Conservation (phyloP, 1,139 yeast genomes). For the Candida freyschussii region DNA sequence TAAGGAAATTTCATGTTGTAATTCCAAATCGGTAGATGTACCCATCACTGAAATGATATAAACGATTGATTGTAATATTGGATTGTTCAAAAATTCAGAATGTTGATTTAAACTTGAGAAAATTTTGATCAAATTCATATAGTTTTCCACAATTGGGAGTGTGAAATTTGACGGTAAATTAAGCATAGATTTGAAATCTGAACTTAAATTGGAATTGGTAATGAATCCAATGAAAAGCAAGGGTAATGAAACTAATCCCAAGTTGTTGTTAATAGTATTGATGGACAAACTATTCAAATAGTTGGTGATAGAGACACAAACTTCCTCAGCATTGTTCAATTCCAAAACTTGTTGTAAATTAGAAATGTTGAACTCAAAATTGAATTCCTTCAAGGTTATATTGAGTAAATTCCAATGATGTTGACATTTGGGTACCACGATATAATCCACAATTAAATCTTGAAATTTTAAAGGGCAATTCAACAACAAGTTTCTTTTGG, state of each 20-base stretch:
- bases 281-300: conserved; percentile 3
- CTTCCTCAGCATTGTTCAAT: conserved; percentile 2
- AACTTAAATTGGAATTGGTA: conserved; percentile 2
- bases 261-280: conserved; percentile 19
- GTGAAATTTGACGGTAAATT: conserved; percentile 5
- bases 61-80: conserved; percentile 22
- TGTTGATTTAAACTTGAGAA: conserved; percentile 8
- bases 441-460: conserved; percentile 19
- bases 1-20: conserved; percentile 3
- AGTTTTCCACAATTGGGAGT: conserved; percentile 8
- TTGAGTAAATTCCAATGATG: conserved; percentile 18
- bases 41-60: conserved; percentile 23
- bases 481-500: conserved; percentile 18
- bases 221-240: conserved; percentile 20
- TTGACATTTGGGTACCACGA: conserved; percentile 5
- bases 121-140: conserved; percentile 17
- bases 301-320: conserved; percentile 1
- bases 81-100: conserved; percentile 7
- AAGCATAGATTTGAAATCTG: conserved; percentile 5
- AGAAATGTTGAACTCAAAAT: conserved; percentile 1
- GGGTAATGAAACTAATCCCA: conserved; percentile 21
- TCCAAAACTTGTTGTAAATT: conserved; percentile 2
- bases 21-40: conserved; percentile 1
- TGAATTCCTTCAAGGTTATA: conserved; percentile 22
- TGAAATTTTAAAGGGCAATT: conserved; percentile 18